phyloP scores from a whole-genome alignment of 306 rosid species.

The Purshia tridentata region DNA sequence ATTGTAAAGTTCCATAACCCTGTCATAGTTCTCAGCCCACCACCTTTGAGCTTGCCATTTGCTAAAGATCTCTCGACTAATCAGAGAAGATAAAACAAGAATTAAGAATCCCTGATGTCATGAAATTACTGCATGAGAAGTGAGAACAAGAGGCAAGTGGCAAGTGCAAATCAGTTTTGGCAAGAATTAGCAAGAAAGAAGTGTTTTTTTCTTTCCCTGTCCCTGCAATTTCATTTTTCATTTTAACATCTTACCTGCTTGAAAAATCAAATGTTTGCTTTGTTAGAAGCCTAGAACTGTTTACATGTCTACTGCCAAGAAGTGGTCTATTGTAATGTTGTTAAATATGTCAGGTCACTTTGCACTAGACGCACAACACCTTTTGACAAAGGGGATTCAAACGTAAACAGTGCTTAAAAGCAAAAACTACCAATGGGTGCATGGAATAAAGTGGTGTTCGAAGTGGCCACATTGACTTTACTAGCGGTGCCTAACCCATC shows the following conservation, averaged over 20 bases:
- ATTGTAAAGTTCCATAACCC: conserved; percentile 92
- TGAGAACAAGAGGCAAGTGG: not conserved
- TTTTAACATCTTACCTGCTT: not conserved
- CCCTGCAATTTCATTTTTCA: not conserved
- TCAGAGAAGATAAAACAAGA: not conserved
- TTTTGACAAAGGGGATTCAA: conserved; percentile 51
- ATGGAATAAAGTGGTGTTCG: conserved; percentile 48
- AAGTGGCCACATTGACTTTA: conserved; percentile 48
- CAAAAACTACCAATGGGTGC: conserved; percentile 42
- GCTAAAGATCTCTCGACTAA: conserved; percentile 83
- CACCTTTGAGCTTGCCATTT: conserved; percentile 99
- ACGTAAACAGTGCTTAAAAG: conserved; percentile 31
- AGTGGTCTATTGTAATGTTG: conserved; percentile 34
- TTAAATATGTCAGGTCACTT: conserved; percentile 32
- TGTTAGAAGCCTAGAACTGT: not conserved
- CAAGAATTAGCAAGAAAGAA: not conserved
- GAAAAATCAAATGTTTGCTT: not conserved
- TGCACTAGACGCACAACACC: conserved; percentile 27
- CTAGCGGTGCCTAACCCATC: conserved; percentile 34
- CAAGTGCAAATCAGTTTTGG: not conserved
- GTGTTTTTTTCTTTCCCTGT: not conserved
- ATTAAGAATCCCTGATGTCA: not conserved
- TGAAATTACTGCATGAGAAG: not conserved
- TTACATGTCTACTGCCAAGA: conserved; percentile 24
- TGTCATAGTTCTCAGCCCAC: conserved; percentile 96